These are phyloP conservation scores for Leucogyrophana mollusca DNA, from an alignment of 768 basidiomycete genomes.

Conservation along the genomic window DNA sequence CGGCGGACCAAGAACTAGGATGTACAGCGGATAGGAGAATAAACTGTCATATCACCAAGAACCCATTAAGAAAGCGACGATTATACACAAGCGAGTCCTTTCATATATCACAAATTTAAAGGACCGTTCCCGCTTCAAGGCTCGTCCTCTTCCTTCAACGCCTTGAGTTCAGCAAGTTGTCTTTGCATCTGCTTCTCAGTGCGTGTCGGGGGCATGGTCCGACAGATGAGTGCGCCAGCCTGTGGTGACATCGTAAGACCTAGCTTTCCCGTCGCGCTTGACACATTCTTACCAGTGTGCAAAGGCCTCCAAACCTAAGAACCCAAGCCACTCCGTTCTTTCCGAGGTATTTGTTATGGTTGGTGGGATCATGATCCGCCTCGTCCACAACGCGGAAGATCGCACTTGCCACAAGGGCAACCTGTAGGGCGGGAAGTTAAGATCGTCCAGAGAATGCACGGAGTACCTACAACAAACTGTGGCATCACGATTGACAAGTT, in stretches of 20 bases:
- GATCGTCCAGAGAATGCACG: not conserved
- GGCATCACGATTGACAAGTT: conserved; percentile 95
- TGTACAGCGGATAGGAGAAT: not conserved
- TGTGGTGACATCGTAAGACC: conserved; percentile 16
- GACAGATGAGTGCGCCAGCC: conserved; percentile 74
- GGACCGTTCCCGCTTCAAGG: conserved; percentile 40
- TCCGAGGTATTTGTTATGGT: conserved; percentile 62
- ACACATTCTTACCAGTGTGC: conserved; percentile 54
- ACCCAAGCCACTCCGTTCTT: conserved; percentile 95
- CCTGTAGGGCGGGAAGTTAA: conserved; percentile 41
- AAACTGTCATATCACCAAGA: too few species aligned
- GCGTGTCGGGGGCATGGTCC: conserved; percentile 83
- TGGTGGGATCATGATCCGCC: conserved; percentile 37
- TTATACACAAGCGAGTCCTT: not conserved
- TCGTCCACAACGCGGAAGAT: conserved; percentile 86
- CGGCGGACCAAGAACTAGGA: too few species aligned
- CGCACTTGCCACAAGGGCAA: conserved; percentile 79
- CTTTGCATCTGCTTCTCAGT: conserved; percentile 90
- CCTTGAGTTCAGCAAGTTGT: conserved; percentile 75
- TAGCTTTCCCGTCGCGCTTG: too few species aligned
- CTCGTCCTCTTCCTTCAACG: conserved; percentile 60
- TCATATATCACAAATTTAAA: too few species aligned
- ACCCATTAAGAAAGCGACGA: not conserved
- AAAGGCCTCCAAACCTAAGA: conserved; percentile 86
- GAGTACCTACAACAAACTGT: conserved; percentile 77